Conservation (phyloP, 1,139 yeast genomes). For the Debaryomyces fabryi region DNA sequence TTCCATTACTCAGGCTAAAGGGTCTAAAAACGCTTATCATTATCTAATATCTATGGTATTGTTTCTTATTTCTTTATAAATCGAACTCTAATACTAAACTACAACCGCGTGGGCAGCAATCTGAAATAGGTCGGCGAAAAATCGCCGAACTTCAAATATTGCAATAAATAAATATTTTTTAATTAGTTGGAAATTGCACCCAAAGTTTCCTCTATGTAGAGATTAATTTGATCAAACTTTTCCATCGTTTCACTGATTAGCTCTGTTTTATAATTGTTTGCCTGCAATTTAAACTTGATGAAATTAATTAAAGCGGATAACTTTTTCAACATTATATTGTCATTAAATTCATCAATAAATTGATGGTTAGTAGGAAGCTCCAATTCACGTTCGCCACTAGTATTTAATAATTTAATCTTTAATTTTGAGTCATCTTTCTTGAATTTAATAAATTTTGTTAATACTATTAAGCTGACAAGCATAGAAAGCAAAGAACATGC, state of each 20-base stretch:
- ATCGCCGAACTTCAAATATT: conserved; percentile 10
- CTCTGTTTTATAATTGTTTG: conserved; percentile 14
- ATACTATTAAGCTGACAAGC: conserved; percentile 30
- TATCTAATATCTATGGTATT: not conserved
- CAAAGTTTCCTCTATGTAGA: conserved; percentile 23
- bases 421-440: conserved; percentile 10
- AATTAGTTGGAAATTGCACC: conserved; percentile 7
- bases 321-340: conserved; percentile 16
- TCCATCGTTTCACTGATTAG: conserved; percentile 19
- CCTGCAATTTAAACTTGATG: conserved; percentile 21
- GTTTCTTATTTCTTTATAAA: not conserved
- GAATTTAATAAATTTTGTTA: conserved; percentile 27
- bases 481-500: conserved; percentile 29
- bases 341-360: conserved; percentile 17
- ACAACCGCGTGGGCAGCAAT: conserved; percentile 7
- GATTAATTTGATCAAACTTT: conserved; percentile 23
- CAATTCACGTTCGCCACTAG: conserved; percentile 8
- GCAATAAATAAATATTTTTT: not conserved
- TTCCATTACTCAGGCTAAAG: conserved; percentile 1
- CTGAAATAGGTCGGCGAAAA: conserved; percentile 6
- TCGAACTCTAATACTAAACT: not conserved
- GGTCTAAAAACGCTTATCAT: conserved; percentile 12
- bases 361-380: conserved; percentile 10
- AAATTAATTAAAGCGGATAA: conserved; percentile 22
- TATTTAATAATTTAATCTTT: conserved; percentile 12